A percentile compares a stretch with the other conserved stretches of the same genome.
Conservation (phyloP, 345 rosid genomes). For the Barbarea vulgaris region DNA sequence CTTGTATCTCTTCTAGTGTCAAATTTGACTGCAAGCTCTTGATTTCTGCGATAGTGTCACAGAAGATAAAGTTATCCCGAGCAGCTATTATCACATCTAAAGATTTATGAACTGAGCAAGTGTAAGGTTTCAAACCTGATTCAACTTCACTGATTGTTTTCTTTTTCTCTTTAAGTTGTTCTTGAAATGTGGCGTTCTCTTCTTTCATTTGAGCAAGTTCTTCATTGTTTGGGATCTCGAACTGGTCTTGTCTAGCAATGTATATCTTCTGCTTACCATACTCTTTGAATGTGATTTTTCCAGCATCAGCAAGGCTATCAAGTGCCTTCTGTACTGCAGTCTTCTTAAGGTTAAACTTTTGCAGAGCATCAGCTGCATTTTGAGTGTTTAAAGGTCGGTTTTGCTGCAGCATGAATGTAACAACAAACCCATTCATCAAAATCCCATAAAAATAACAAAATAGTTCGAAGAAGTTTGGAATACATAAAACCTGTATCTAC, state of each 20-base stretch:
- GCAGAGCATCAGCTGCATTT: constrained; percentile 84
- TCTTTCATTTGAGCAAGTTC: constrained; percentile 86
- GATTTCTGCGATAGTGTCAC: constrained; percentile 56
- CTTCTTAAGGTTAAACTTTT: constrained; percentile 93
- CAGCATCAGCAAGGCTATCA: constrained; percentile 74
- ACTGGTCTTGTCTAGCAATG: constrained; percentile 92
- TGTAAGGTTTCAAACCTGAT: constrained; percentile 54
- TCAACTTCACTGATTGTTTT: constrained; percentile 59
- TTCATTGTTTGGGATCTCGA: constrained; percentile 74
- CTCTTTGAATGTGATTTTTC: constrained; percentile 83
- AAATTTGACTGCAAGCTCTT: constrained; percentile 69
- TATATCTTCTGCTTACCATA: constrained; percentile 96
- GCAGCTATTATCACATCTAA: neutral
- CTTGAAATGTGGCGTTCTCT: constrained; percentile 65
- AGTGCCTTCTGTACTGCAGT: constrained; percentile 81
- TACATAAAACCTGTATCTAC: neutral
- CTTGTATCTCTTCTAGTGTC: constrained; percentile 73
- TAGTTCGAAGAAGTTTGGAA: neutral
- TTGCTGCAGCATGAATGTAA: constrained; percentile 54
- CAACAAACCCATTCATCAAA: constrained; percentile 8
- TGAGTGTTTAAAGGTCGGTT: constrained; percentile 87
- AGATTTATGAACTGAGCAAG: neutral
- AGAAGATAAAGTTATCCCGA: neutral
- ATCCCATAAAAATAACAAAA: neutral
- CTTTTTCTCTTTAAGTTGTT: constrained; percentile 64